Conservation (phyloP, 1,139 yeast genomes). For the Geotrichum klebahnii region DNA sequence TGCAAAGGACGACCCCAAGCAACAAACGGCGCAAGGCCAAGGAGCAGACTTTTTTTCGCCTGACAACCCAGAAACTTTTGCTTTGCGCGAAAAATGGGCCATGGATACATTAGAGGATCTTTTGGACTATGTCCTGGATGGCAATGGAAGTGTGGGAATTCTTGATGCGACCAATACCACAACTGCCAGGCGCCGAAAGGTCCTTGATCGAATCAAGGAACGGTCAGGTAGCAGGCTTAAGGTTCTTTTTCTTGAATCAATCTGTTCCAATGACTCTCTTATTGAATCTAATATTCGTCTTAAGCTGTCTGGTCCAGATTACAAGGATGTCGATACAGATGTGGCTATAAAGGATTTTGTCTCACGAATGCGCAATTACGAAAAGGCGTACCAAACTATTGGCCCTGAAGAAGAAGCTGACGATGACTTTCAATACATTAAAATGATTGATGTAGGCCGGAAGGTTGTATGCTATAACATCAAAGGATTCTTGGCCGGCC, state of each 20-base stretch:
- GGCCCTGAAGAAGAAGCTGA: slow-evolving; percentile 61
- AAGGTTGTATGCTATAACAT: slow-evolving; percentile 88
- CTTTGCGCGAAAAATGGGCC: slow-evolving; percentile 89
- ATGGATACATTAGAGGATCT: slow-evolving; percentile 85
- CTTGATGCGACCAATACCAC: slow-evolving; percentile 93
- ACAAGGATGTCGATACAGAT: slow-evolving; percentile 77
- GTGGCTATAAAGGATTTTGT: slow-evolving; percentile 76
- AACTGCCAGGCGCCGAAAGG: slow-evolving; percentile 61
- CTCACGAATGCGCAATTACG: slow-evolving; percentile 76
- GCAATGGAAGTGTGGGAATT: slow-evolving; percentile 87
- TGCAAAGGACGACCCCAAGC: slow-evolving; percentile 20
- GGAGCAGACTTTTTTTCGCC: slow-evolving; percentile 86
- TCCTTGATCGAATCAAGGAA: slow-evolving; percentile 63
- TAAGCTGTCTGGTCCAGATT: slow-evolving; percentile 91
- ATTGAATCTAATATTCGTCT: slow-evolving; percentile 78
- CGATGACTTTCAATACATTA: slow-evolving; percentile 71
- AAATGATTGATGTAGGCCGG: slow-evolving; percentile 93
- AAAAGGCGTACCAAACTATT: slow-evolving; percentile 83
- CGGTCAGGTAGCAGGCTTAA: slow-evolving; percentile 70
- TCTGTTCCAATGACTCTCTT: slow-evolving; percentile 76
- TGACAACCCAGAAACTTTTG: slow-evolving; percentile 58
- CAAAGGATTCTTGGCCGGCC: slow-evolving; percentile 89
- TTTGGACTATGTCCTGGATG: slow-evolving; percentile 71
- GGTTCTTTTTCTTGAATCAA: slow-evolving; percentile 78
- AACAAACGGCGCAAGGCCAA: slow-evolving; percentile 48